A percentile compares a stretch with the other conserved stretches of the same genome.
phyloP scores from a whole-genome alignment of 768 basidiomycete species.

The Tulasnella sp. region DNA sequence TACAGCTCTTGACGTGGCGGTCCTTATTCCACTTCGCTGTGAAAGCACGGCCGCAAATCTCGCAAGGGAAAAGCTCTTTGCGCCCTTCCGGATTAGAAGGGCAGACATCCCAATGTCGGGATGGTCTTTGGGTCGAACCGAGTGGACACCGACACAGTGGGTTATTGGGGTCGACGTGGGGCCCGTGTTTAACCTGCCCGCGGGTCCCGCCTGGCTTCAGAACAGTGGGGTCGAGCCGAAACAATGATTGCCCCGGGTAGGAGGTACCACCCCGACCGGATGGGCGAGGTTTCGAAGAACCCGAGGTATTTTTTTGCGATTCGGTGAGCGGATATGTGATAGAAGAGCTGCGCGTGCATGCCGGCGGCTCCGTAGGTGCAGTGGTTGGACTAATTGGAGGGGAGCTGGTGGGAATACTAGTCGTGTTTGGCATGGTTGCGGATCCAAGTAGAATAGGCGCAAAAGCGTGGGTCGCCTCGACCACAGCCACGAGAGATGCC shows the following conservation, averaged over 20 bases:
- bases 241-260: background rate
- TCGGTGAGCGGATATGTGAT: too few relatives aligned
- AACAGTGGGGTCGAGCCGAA: background rate
- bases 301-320: background rate
- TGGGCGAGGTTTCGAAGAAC: background rate
- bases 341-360: background rate
- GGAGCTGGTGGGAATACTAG: background rate
- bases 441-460: background rate
- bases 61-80: background rate
- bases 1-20: too few relatives aligned
- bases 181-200: background rate
- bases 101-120: background rate
- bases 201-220: too few relatives aligned
- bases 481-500: background rate
- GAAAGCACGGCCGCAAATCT: background rate
- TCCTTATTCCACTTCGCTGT: background rate
- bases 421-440: background rate
- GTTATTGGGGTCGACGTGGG: background rate
- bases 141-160: background rate
- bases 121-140: background rate
- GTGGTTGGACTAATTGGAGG: background rate
- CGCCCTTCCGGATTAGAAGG: background rate
- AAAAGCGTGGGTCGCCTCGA: background rate
- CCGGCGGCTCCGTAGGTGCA: background rate
- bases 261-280: background rate